phyloP scores from a whole-genome alignment of 768 basidiomycete genomes.

The Leccinum subgranulosum region DNA sequence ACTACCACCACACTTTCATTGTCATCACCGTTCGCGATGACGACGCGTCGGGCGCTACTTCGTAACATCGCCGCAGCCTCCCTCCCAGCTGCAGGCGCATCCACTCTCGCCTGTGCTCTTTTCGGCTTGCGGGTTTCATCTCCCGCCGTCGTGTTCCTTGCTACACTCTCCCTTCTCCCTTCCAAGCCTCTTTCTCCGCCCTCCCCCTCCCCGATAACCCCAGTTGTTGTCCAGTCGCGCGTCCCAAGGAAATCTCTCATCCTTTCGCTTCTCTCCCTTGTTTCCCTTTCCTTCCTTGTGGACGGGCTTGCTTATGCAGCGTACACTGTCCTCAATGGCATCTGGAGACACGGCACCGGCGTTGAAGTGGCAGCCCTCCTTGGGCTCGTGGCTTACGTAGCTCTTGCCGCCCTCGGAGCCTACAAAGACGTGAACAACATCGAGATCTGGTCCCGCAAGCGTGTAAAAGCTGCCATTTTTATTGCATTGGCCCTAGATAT shows the following conservation, averaged over 20 bases:
- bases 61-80: conserved; percentile 19
- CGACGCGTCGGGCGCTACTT: conserved; percentile 26
- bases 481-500: conserved; percentile 58
- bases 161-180: conserved; percentile 58
- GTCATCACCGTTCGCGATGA: conserved; percentile 13
- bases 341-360: conserved; percentile 63
- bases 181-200: conserved; percentile 43
- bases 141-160: conserved; percentile 61
- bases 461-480: conserved; percentile 53
- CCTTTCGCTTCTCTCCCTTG: conserved; percentile 63
- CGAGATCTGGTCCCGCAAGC: conserved; percentile 61
- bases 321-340: conserved; percentile 58
- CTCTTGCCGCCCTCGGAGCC: conserved; percentile 70
- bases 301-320: conserved; percentile 75
- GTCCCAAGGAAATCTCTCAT: conserved; percentile 78
- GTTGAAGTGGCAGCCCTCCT: conserved; percentile 65
- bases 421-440: conserved; percentile 77
- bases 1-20: neutral
- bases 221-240: conserved; percentile 70
- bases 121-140: conserved; percentile 63
- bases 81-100: conserved; percentile 23
- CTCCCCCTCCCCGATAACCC: conserved; percentile 61
- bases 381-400: conserved; percentile 67
- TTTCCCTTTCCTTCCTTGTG: conserved; percentile 68
- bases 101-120: conserved; percentile 35